Conservation (phyloP, 2,329 filamentous ascomycete species). For the Ophiostoma quercus region DNA sequence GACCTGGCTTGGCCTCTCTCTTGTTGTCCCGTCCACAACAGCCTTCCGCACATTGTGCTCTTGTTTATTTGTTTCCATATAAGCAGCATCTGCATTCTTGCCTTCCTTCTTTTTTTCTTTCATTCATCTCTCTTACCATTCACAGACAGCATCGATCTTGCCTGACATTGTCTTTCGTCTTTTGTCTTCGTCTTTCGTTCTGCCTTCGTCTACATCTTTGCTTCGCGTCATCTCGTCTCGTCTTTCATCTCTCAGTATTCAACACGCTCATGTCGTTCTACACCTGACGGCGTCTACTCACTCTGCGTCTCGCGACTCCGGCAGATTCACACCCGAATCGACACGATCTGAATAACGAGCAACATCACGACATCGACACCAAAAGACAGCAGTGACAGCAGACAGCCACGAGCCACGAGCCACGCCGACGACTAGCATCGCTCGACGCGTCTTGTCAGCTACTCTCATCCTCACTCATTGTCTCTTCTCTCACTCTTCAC, state of each 20-base stretch:
- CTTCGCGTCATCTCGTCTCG: background rate
- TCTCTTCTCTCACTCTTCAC: background rate
- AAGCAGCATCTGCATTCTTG: conserved; percentile 15
- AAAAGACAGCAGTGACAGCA: background rate
- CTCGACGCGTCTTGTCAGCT: background rate
- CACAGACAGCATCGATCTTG: background rate
- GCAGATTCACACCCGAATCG: background rate
- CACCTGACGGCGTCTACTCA: background rate
- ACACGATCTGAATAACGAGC: background rate
- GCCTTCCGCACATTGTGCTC: background rate
- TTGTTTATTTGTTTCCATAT: conserved; percentile 16
- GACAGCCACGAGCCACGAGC: too few relatives aligned
- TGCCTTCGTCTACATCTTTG: background rate
- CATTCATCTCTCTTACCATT: background rate
- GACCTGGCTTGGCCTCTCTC: background rate
- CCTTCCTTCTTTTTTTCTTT: conserved; percentile 10
- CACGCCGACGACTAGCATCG: background rate
- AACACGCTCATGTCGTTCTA: background rate
- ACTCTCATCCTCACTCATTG: background rate
- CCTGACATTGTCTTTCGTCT: background rate
- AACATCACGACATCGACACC: background rate
- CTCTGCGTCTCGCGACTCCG: background rate
- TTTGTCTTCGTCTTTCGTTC: background rate
- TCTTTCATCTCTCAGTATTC: background rate
- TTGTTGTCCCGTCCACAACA: conserved; percentile 18